Conservation (phyloP, 2,329 filamentous ascomycete species). For the Fusarium brevicatenulatum region DNA sequence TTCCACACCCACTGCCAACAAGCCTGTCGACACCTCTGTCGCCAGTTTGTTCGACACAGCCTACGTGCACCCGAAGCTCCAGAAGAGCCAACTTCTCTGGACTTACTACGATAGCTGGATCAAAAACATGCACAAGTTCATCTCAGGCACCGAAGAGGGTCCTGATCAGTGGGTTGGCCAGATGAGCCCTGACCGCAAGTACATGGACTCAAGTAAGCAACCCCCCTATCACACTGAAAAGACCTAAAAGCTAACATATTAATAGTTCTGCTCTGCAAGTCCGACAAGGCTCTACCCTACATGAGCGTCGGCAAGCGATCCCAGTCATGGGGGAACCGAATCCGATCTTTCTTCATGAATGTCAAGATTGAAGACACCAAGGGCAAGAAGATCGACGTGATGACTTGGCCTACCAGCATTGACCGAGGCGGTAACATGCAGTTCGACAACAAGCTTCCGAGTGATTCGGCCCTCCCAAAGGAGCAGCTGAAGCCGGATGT, state of each 20-base stretch:
- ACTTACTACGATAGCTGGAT: conserved; percentile 58
- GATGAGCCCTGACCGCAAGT: conserved; percentile 51
- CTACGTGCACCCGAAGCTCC: conserved; percentile 59
- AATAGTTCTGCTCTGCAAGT: conserved; percentile 57
- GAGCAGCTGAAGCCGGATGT: conserved; percentile 53
- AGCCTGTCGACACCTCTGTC: conserved; percentile 58
- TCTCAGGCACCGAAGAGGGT: conserved; percentile 57
- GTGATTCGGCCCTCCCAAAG: conserved; percentile 42
- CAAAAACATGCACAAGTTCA: conserved; percentile 54
- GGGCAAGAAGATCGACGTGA: conserved; percentile 55
- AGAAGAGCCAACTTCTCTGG: conserved; percentile 57
- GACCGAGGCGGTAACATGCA: conserved; percentile 50
- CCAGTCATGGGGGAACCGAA: conserved; percentile 46
- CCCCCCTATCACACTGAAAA: too few relatives aligned
- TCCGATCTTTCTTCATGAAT: conserved; percentile 53
- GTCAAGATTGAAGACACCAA: conserved; percentile 52
- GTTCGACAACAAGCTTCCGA: conserved; percentile 47
- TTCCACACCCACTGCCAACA: conserved; percentile 45
- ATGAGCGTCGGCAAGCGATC: conserved; percentile 52
- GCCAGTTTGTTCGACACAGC: conserved; percentile 63
- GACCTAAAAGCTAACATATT: conserved; percentile 4
- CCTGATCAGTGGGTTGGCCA: conserved; percentile 61
- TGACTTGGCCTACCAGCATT: conserved; percentile 55
- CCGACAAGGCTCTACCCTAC: conserved; percentile 55
- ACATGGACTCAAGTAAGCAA: conserved; percentile 50